These are phyloP conservation scores for Gamsiella multidivaricata DNA, from an alignment of 192 early-diverging fungal species.

Conservation along the genomic window DNA sequence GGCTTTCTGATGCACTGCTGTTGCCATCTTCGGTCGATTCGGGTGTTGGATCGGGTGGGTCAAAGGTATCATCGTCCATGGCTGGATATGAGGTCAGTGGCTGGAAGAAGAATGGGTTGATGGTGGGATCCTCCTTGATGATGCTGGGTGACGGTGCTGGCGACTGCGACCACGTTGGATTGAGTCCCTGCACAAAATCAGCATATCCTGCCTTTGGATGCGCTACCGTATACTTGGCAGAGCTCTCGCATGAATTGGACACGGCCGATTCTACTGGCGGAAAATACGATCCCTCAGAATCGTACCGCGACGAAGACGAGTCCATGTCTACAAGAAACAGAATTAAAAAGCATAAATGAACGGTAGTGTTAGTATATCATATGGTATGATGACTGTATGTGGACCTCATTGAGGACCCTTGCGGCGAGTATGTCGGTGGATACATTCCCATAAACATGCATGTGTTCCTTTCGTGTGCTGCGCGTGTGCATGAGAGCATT, in stretches of 20 bases:
- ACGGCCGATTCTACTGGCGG: constrained; percentile 34
- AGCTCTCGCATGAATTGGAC: neutral
- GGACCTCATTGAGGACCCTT: too few species aligned
- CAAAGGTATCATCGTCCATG: constrained; percentile 68
- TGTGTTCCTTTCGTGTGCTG: too few species aligned
- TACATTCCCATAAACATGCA: too few species aligned
- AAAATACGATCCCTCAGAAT: constrained; percentile 49
- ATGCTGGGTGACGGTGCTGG: constrained; percentile 61
- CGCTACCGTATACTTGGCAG: constrained; percentile 2
- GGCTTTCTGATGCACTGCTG: constrained; percentile 23
- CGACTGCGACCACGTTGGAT: constrained; percentile 68
- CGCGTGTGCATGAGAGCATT: too few species aligned
- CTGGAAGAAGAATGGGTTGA: constrained; percentile 66
- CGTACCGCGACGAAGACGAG: constrained; percentile 25
- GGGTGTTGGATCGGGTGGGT: constrained; percentile 58
- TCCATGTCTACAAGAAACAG: constrained; percentile 22
- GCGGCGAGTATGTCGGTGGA: too few species aligned
- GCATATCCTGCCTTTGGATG: constrained; percentile 52
- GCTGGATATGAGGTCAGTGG: constrained; percentile 48
- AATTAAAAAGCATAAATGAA: neutral
- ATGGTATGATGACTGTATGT: neutral
- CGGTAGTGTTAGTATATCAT: neutral
- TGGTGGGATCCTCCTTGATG: constrained; percentile 63
- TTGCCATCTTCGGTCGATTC: constrained; percentile 35
- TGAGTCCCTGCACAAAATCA: constrained; percentile 67